Evolutionary conservation across 345 rosid species (phyloP).

Genomic region (Arabidopsis suecica): DNA sequence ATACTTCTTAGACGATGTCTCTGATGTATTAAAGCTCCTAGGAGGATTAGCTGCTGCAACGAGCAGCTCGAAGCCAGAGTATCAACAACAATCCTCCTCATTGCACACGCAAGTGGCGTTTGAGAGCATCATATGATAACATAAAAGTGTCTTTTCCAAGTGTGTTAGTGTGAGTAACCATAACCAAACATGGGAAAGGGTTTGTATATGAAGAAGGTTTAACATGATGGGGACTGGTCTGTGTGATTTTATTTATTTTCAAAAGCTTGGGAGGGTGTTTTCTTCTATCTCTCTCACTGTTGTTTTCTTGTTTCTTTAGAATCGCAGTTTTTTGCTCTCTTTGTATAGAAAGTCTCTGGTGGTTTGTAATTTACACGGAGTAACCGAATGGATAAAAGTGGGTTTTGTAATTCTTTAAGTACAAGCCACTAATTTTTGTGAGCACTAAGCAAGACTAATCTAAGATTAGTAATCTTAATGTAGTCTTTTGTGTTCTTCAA

Average conservation of each 20-base stretch:
- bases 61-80: slow-evolving; percentile 52
- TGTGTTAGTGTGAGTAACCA: slow-evolving; percentile 18
- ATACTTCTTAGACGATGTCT: slow-evolving; percentile 74
- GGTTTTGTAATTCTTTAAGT: neutral
- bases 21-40: slow-evolving; percentile 70
- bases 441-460: no score
- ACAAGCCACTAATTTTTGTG: neutral
- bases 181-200: slow-evolving; percentile 29
- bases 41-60: slow-evolving; percentile 69
- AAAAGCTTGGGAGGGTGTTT: slow-evolving; percentile 32
- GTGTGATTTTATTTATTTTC: slow-evolving; percentile 19
- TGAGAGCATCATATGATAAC: slow-evolving; percentile 59
- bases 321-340: neutral
- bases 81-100: slow-evolving; percentile 29
- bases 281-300: slow-evolving; percentile 24
- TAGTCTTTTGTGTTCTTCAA: neutral
- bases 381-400: slow-evolving; percentile 17
- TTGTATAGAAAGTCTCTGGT: slow-evolving; percentile 40
- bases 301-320: neutral
- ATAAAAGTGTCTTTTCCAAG: neutral
- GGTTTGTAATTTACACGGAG: slow-evolving; percentile 31
- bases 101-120: slow-evolving; percentile 53
- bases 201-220: slow-evolving; percentile 33
- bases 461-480: no score
- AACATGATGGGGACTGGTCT: slow-evolving; percentile 30